phyloP scores from a whole-genome alignment of 108 stramenopile species.

The Skeletonema potamos region DNA sequence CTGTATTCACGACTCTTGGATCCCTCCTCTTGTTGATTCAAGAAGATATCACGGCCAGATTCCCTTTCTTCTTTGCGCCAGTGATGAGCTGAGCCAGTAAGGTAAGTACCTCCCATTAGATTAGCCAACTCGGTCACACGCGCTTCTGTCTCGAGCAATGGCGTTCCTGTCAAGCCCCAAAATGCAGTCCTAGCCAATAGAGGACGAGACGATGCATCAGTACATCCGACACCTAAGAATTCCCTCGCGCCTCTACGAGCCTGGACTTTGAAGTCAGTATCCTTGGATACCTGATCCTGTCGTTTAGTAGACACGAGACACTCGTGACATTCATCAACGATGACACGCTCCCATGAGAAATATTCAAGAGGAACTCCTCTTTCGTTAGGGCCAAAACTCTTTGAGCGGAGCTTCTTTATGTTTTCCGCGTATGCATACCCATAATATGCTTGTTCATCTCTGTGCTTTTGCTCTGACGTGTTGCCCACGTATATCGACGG shows the following conservation, averaged over 20 bases:
- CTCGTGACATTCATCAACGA: constrained; percentile 58
- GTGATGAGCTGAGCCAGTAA: constrained; percentile 31
- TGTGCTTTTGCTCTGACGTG: constrained; percentile 31
- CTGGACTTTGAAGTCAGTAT: constrained; percentile 25
- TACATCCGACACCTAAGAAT: constrained; percentile 60
- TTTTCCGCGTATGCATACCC: constrained; percentile 23
- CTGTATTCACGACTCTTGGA: constrained; percentile 33
- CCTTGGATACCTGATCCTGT: constrained; percentile 24
- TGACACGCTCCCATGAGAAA: constrained; percentile 55
- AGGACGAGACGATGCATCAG: constrained; percentile 50
- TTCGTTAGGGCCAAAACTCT: constrained; percentile 13
- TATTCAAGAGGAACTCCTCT: constrained; percentile 44
- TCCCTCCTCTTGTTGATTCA: constrained; percentile 37
- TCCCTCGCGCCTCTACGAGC: constrained; percentile 49
- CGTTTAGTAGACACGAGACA: constrained; percentile 13
- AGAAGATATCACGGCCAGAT: constrained; percentile 35
- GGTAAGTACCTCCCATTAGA: constrained; percentile 66
- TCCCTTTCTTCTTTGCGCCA: constrained; percentile 40
- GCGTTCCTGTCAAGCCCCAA: constrained; percentile 75
- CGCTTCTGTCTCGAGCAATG: constrained; percentile 59
- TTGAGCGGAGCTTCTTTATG: constrained; percentile 21
- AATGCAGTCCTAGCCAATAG: constrained; percentile 42
- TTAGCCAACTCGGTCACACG: constrained; percentile 73
- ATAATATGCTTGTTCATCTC: constrained; percentile 22
- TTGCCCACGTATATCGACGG: constrained; percentile 59